Conservation (phyloP, 129 eudicot genomes). For the Heracleum sosnowskyi region DNA sequence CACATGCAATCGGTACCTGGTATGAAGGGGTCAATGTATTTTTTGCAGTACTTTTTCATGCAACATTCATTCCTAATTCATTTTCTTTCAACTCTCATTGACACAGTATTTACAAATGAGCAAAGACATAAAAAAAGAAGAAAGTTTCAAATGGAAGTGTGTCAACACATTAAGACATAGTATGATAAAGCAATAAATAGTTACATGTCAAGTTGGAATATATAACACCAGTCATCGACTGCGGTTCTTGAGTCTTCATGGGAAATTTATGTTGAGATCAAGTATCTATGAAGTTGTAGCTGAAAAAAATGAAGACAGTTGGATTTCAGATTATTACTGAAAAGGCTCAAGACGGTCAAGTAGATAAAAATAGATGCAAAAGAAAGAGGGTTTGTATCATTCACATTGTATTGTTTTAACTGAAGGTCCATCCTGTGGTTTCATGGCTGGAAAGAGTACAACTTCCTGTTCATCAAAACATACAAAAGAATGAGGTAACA, state of each 20-base stretch:
- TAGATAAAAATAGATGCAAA: neutral
- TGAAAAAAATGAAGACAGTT: neutral
- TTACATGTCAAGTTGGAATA: neutral
- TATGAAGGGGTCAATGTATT: neutral
- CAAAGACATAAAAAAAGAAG: neutral
- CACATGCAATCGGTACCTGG: too few relatives aligned
- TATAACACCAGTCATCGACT: neutral
- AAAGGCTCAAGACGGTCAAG: too few relatives aligned
- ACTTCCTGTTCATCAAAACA: constrained; percentile 53
- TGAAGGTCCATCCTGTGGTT: constrained; percentile 72
- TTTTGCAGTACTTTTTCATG: neutral
- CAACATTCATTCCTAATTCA: neutral
- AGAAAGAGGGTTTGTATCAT: neutral
- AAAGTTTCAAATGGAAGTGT: neutral
- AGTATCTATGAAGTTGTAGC: too few relatives aligned
- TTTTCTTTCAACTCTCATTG: neutral
- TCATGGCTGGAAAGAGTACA: constrained; percentile 86
- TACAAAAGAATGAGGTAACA: neutral
- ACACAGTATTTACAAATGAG: neutral
- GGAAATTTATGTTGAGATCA: too few relatives aligned
- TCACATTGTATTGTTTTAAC: constrained; percentile 30
- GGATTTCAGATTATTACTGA: neutral
- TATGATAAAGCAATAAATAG: neutral
- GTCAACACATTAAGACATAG: neutral
- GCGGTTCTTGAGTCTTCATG: neutral